These are phyloP conservation scores for Blastocystis sp. DNA, from an alignment of 352 stramenopile genomes.

Conservation along the genomic window DNA sequence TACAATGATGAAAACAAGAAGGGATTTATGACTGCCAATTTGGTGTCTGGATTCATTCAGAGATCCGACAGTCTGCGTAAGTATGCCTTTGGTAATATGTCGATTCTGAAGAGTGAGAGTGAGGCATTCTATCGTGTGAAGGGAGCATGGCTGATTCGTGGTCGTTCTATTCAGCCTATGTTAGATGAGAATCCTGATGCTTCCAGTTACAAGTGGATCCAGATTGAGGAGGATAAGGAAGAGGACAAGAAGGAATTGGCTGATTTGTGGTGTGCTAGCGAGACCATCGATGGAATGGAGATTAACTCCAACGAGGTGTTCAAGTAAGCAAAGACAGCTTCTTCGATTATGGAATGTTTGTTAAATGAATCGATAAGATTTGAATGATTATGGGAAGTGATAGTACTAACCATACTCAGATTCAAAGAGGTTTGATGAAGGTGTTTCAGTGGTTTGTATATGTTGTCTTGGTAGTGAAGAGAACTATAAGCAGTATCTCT, in stretches of 20 bases:
- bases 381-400: no score
- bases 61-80: slow-evolving; percentile 81
- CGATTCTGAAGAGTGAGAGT: slow-evolving; percentile 67
- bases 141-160: slow-evolving; percentile 81
- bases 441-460: no score
- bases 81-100: slow-evolving; percentile 78
- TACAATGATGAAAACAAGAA: slow-evolving; percentile 85
- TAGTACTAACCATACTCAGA: no score
- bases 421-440: no score
- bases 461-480: no score
- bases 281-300: slow-evolving; percentile 52
- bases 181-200: slow-evolving; percentile 81
- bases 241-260: slow-evolving; percentile 70
- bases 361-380: no score
- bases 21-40: slow-evolving; percentile 85
- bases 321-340: no score
- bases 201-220: slow-evolving; percentile 83
- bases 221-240: slow-evolving; percentile 72
- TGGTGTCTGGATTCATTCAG: slow-evolving; percentile 82
- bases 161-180: slow-evolving; percentile 77
- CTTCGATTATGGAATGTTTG: no score
- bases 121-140: slow-evolving; percentile 76
- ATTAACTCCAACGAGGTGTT: slow-evolving; percentile 57
- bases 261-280: not conserved
- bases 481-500: no score